These are phyloP conservation scores for Phytophthora hibernalis DNA, from an alignment of 352 stramenopile genomes.

Conservation along the genomic window DNA sequence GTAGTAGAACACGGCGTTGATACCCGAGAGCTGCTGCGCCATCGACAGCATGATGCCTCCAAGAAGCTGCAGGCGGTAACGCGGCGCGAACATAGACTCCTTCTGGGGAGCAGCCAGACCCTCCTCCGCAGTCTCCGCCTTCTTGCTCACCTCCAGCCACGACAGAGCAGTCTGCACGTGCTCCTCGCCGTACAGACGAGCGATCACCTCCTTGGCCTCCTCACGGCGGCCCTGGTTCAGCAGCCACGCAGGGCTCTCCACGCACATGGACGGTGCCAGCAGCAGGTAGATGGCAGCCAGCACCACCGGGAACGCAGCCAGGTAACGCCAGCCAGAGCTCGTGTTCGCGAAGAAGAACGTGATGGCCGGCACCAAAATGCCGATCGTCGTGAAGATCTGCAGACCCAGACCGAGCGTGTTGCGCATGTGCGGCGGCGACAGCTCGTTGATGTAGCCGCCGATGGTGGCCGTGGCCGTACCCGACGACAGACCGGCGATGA, in stretches of 20 bases:
- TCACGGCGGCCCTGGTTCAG: constrained; percentile 41
- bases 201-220: constrained; percentile 11
- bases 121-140: constrained; percentile 5
- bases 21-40: no score
- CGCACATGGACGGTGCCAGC: constrained; percentile 22
- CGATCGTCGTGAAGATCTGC: constrained; percentile 27
- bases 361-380: constrained; percentile 24
- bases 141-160: constrained; percentile 37
- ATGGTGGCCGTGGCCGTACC: no score
- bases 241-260: constrained; percentile 53
- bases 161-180: constrained; percentile 21
- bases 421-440: constrained; percentile 32
- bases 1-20: no score
- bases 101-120: constrained; percentile 20
- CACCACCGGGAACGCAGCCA: constrained; percentile 29
- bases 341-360: constrained; percentile 34
- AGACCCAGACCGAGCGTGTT: constrained; percentile 24
- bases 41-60: no score
- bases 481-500: no score
- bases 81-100: constrained; percentile 33
- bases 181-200: no score
- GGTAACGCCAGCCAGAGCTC: constrained; percentile 31
- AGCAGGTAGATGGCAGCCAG: constrained; percentile 29
- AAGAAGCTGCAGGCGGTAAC: constrained; percentile 25
- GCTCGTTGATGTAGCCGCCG: constrained; percentile 19